Base-by-base conservation (phyloP, 257 asterid species). In the Anisodus acutangulus region DNA sequence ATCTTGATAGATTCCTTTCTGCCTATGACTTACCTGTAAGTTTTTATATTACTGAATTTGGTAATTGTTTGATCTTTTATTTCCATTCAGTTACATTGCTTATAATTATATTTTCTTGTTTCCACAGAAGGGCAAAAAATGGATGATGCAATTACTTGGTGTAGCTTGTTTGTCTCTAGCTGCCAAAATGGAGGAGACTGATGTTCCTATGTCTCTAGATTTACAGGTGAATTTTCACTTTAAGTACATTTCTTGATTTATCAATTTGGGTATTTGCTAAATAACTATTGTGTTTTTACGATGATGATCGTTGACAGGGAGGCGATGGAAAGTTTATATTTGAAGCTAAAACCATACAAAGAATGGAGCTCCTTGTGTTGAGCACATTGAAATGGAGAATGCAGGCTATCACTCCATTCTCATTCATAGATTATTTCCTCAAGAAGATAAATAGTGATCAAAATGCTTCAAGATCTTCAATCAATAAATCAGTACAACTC, bases 121-220 rank as follows among this genome's bases (percentile, higher is more conserved):
- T 64, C 70, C 39, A 78, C 63, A 84, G 83, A 66, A 85, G 88
- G 82, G 66, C 41, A 85, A 90, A 70, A 66, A 68, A 49, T 90
- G 92, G 92, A 86, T 88, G 89, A 86, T 85, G 85, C 91, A 87
- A 26, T 82, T 90, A 49, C 71, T 88, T 39, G 89, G 89, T 71
- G 87, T 90, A 17, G 88, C 91, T 35, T 90, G 92, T 84, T 82
- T 88, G 49, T 88, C 91, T 67, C 85, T 90, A 70, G 92, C 92
- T 8, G 89, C 91, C 67, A 90, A 90, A 84, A 69, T 90, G 88
- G 92, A 88, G 66, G 92, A 90, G 86, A 85, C 88, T 17, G 90
- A 80, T 22, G 89, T 88, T 86, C 91, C 91, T 60, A 57, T 83
- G 62, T 69, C 55, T 80, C 71, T 84, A 55, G 91, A 90, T 74